Base-by-base conservation (phyloP, 2,329 filamentous ascomycete genomes). In the Venturia effusa region DNA sequence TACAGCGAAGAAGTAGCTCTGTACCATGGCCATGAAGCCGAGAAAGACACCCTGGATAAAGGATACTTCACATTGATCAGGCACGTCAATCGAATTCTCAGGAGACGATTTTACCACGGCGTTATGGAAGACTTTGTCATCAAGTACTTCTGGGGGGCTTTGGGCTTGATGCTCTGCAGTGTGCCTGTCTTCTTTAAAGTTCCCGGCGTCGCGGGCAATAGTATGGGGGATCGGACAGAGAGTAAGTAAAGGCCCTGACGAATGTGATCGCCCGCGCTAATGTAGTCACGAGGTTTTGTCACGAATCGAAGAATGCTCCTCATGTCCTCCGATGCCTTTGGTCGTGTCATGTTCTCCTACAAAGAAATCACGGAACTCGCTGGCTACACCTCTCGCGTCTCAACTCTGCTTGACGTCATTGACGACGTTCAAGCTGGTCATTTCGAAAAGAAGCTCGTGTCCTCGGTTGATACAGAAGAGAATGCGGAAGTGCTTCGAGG, bases 71-170 rank as follows among this genome's bases (percentile, higher is more conserved):
- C 94, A 1, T 82, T 99, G 43, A 99, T 99, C 79, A 97, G 97
- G 77, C 94, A 99, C 76, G 93, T 99, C 73, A 99, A 99, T 75
- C 88, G 96, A 71, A 97, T 97, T 68, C 78, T 99, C 66, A 84
- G 92, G 45, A 83, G 90, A 67, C 85, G 94, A 60, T 89, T 99
- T 74, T 97, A 97, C 75, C 93, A 99, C 74, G 93, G 92, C n/a
- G 88, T 99, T 71, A 97, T 97, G 93, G 94, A 99, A 74, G 94
- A 99, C 75, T 99, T 97, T 75, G 91, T 97, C 65, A 96, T 99
- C 76, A 99, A 99, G 76, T 99, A 99, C 74, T 94, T 97, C 77
- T 99, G 94, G 94, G 94, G 94, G 48, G 93, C 94, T 1, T 76
- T 99, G 54, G 94, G 94, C 1, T 82, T 99, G 67, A 76, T 96